phyloP scores from a whole-genome alignment of 2,329 filamentous ascomycete genomes.

The Aureobasidium sp. region DNA sequence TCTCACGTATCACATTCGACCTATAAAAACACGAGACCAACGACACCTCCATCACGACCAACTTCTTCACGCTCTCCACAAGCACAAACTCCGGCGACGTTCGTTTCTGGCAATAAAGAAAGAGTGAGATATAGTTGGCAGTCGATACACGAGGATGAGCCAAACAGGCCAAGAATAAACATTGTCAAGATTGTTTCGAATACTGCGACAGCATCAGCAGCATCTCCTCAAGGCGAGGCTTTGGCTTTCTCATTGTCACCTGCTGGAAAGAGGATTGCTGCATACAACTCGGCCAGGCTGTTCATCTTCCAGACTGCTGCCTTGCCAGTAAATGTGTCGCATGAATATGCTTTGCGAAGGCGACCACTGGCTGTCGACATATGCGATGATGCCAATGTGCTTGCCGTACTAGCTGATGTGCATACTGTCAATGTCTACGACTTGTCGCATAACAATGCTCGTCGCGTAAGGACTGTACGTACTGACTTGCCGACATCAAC shows the following conservation, averaged over 20 bases:
- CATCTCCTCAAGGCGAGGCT: slow-evolving; percentile 70
- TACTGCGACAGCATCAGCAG: slow-evolving; percentile 79
- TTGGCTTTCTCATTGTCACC: slow-evolving; percentile 87
- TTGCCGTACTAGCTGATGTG: slow-evolving; percentile 83
- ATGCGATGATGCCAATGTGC: slow-evolving; percentile 75
- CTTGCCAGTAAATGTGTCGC: slow-evolving; percentile 62
- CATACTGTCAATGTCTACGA: slow-evolving; percentile 89
- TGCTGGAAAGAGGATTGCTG: slow-evolving; percentile 77
- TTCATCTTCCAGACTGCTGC: slow-evolving; percentile 77
- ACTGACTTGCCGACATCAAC: slow-evolving; percentile 82
- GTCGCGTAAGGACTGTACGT: slow-evolving; percentile 72
- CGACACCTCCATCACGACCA: slow-evolving; percentile 21
- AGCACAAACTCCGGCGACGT: slow-evolving; percentile 22
- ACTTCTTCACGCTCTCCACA: slow-evolving; percentile 22
- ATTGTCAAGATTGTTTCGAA: slow-evolving; percentile 85
- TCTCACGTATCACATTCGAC: slow-evolving; percentile 12
- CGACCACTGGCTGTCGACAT: slow-evolving; percentile 82
- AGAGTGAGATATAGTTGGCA: slow-evolving; percentile 43
- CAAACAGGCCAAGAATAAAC: slow-evolving; percentile 39
- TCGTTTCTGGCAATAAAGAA: slow-evolving; percentile 30
- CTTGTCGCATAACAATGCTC: slow-evolving; percentile 69
- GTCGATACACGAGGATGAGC: slow-evolving; percentile 39
- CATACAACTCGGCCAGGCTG: slow-evolving; percentile 87
- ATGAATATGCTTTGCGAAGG: slow-evolving; percentile 83
- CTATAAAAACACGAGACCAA: slow-evolving; percentile 13